Evolutionary conservation across 225 moss, liverwort and hornwort genomes (phyloP).

Genomic region (Polytrichum formosum): DNA sequence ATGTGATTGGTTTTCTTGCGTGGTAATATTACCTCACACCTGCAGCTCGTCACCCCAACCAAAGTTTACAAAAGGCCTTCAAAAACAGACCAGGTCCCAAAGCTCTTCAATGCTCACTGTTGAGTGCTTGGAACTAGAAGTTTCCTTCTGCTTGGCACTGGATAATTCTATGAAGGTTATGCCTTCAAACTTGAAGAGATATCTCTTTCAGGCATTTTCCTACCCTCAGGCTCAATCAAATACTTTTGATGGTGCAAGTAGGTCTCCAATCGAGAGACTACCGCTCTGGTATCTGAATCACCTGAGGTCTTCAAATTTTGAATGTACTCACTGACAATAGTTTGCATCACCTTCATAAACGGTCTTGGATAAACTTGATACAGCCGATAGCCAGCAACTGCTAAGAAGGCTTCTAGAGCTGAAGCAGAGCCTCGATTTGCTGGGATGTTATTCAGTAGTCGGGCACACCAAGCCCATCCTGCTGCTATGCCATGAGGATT

Average conservation of each 20-base stretch:
- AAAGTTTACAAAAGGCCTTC: too few relatives aligned
- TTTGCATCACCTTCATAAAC: slow-evolving; percentile 64
- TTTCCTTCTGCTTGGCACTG: too few relatives aligned
- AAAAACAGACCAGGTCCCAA: too few relatives aligned
- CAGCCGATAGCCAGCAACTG: slow-evolving; percentile 57
- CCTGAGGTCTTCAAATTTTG: slow-evolving; percentile 65
- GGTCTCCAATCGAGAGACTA: slow-evolving; percentile 80
- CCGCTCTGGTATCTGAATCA: slow-evolving; percentile 72
- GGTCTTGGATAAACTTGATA: slow-evolving; percentile 56
- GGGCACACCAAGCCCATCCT: slow-evolving; percentile 88
- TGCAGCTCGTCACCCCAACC: too few relatives aligned
- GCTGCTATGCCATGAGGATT: slow-evolving; percentile 77
- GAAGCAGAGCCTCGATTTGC: slow-evolving; percentile 80
- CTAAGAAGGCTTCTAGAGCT: slow-evolving; percentile 73
- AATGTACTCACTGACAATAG: slow-evolving; percentile 48
- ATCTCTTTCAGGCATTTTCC: slow-evolving; percentile 71
- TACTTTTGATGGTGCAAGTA: slow-evolving; percentile 75
- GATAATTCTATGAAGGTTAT: slow-evolving; percentile 12
- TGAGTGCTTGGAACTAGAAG: too few relatives aligned
- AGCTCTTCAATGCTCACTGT: too few relatives aligned
- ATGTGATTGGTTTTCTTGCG: too few relatives aligned
- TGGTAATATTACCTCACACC: too few relatives aligned
- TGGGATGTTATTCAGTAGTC: slow-evolving; percentile 69
- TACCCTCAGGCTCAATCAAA: slow-evolving; percentile 69
- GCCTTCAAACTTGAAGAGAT: slow-evolving; percentile 62